These are phyloP conservation scores for Didymella sp. DNA, from an alignment of 2,329 filamentous ascomycete species.

Conservation along the genomic window DNA sequence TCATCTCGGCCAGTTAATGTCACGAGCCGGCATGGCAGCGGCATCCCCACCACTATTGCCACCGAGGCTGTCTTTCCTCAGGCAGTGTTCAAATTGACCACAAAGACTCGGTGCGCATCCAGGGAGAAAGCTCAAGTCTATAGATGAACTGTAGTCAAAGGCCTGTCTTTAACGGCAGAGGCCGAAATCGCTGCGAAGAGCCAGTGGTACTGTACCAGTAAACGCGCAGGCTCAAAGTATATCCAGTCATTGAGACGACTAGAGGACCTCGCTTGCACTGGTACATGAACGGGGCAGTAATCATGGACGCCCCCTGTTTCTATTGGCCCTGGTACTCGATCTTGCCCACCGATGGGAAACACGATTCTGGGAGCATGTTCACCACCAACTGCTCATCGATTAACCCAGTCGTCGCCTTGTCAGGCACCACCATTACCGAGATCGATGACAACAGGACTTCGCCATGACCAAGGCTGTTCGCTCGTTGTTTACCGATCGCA, in stretches of 20 bases:
- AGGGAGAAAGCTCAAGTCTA: neutral
- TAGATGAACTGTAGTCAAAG: neutral
- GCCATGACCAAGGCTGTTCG: neutral
- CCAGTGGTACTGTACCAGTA: neutral
- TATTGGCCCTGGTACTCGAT: conserved; percentile 3
- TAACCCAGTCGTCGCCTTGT: neutral
- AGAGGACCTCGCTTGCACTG: conserved; percentile 6
- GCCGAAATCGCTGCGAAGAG: neutral
- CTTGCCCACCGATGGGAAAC: neutral
- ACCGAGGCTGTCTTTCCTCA: conserved; percentile 20
- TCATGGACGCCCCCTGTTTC: neutral
- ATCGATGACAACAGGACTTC: neutral
- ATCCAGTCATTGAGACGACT: neutral
- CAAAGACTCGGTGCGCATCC: neutral
- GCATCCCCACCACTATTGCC: conserved; percentile 28
- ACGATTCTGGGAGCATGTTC: conserved; percentile 13
- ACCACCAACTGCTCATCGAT: conserved; percentile 2
- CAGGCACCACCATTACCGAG: neutral
- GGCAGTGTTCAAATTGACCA: conserved; percentile 4
- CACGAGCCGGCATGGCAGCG: conserved; percentile 33
- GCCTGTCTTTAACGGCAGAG: neutral
- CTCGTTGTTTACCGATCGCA: neutral
- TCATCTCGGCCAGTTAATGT: conserved; percentile 34
- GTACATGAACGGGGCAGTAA: conserved; percentile 1
- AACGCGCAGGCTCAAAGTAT: neutral